These are phyloP conservation scores for Multifurca ochricompacta DNA, from an alignment of 768 basidiomycete species.

Conservation along the genomic window DNA sequence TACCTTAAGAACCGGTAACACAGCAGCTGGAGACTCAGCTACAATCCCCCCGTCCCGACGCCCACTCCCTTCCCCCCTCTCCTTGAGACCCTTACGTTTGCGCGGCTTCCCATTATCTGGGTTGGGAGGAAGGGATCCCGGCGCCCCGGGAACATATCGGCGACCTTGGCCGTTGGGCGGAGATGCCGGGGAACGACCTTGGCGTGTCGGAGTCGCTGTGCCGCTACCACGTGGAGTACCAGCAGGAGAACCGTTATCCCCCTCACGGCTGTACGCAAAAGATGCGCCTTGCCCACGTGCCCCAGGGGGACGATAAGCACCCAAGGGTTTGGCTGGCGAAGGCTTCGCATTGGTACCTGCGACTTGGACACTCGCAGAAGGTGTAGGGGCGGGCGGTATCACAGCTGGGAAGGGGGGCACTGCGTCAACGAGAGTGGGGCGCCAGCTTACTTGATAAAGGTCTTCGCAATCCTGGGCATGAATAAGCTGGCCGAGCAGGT, in stretches of 20 bases:
- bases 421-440: slow-evolving; percentile 60
- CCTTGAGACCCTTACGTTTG: slow-evolving; percentile 44
- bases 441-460: slow-evolving; percentile 84
- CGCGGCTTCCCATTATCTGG: slow-evolving; percentile 45
- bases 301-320: slow-evolving; percentile 90
- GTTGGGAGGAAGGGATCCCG: slow-evolving; percentile 40
- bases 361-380: slow-evolving; percentile 48
- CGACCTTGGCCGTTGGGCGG: slow-evolving; percentile 35
- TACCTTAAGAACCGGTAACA: slow-evolving; percentile 33
- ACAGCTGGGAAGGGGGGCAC: slow-evolving; percentile 57
- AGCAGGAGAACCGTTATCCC: slow-evolving; percentile 64
- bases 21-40: slow-evolving; percentile 23
- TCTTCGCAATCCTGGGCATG: slow-evolving; percentile 81
- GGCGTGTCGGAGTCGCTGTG: slow-evolving; percentile 54
- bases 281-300: slow-evolving; percentile 87
- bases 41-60: slow-evolving; percentile 23
- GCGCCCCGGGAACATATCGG: slow-evolving; percentile 68
- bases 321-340: slow-evolving; percentile 56
- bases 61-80: slow-evolving; percentile 32
- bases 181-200: slow-evolving; percentile 46
- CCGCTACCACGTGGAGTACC: slow-evolving; percentile 33
- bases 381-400: slow-evolving; percentile 62
- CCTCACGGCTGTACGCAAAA: slow-evolving; percentile 83
- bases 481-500: slow-evolving; percentile 80
- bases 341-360: slow-evolving; percentile 47